Base-by-base conservation (phyloP, 2,329 filamentous ascomycete species). In the Colletotrichum echinochloae region DNA sequence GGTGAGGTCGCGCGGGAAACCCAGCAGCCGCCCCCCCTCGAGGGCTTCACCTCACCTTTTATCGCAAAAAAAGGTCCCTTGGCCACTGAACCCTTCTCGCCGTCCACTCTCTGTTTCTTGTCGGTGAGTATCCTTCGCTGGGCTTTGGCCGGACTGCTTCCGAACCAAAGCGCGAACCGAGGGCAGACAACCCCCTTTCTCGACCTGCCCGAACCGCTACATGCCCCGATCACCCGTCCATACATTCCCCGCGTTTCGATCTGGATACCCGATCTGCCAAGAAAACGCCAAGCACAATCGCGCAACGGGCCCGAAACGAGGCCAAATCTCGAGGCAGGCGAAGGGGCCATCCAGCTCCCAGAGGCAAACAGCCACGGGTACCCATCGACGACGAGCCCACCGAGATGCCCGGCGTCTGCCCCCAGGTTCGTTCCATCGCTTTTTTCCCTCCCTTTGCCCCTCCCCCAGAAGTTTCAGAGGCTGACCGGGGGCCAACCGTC, bases 21-120 rank as follows among this genome's bases (percentile, higher is more conserved):
- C 30, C 30, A n/a, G 51, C n/a, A n/a, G n/a, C n/a, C n/a, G n/a
- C n/a, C 5, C 7, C 5, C 30, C n/a, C 51, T 23, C 20, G 11
- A 23, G 23, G 3, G n/a, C 52, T 16, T 35, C 30, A 9, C n/a
- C 52, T 41, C 41, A 44, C 41, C 41, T 44, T 44, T 55, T 12
- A 20, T 2, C 5, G 2, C 2, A 35, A 26, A 26, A 20, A 35
- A 26, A 26, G 20, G 12, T 26, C 52, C 5, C 52, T 18, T 16
- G 2, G 4, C 14, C 5, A 9, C 2, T 11, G 14, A 37, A 1
- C 14, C n/a, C 16, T 55, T 6, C 16, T 20, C 49, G 7, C 20
- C 0, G 23, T 11, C 7, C 18, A 3, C 4, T n/a, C 1, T 2
- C 20, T 20, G 0, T n/a, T n/a, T 26, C 1, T 5, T 54, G 2